Conservation (phyloP, 1,284 basidiomycete genomes). For the Heterobasidion irregulare region DNA sequence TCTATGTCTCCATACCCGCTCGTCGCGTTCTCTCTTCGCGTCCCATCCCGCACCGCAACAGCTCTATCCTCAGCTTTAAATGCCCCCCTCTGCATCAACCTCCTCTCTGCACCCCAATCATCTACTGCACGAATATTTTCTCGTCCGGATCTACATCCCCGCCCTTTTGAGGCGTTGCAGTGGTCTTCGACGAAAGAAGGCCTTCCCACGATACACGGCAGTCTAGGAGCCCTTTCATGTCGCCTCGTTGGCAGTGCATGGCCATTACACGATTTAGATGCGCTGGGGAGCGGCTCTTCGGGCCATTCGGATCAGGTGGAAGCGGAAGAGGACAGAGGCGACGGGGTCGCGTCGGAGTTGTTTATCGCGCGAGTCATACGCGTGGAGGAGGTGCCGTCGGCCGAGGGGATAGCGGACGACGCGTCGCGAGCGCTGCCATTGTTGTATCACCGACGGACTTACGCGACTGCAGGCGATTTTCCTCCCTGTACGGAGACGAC, state of each 20-base stretch:
- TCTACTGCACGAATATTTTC: constrained; percentile 52
- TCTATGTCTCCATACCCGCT: constrained; percentile 82
- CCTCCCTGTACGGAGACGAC: not conserved
- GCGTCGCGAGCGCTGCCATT: constrained; percentile 27
- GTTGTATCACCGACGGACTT: constrained; percentile 36
- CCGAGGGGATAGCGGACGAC: constrained; percentile 9
- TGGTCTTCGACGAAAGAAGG: constrained; percentile 41
- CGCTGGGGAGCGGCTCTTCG: constrained; percentile 7
- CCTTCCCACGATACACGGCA: constrained; percentile 45
- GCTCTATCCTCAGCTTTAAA: constrained; percentile 21
- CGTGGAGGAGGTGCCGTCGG: constrained; percentile 26
- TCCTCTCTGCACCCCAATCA: constrained; percentile 56
- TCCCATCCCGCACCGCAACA: constrained; percentile 82
- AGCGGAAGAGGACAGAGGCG: constrained; percentile 8
- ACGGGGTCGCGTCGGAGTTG: constrained; percentile 30
- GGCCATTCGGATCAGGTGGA: constrained; percentile 4
- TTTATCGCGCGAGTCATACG: constrained; percentile 41
- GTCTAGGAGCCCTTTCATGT: constrained; percentile 51
- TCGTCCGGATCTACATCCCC: constrained; percentile 50
- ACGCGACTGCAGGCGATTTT: constrained; percentile 27
- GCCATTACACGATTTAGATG: constrained; percentile 25
- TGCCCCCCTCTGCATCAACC: constrained; percentile 58
- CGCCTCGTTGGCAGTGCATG: constrained; percentile 24
- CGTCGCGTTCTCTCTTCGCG: constrained; percentile 78
- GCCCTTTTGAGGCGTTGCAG: constrained; percentile 38